Conservation (phyloP, 1,139 yeast genomes). For the Yarrowia galli region DNA sequence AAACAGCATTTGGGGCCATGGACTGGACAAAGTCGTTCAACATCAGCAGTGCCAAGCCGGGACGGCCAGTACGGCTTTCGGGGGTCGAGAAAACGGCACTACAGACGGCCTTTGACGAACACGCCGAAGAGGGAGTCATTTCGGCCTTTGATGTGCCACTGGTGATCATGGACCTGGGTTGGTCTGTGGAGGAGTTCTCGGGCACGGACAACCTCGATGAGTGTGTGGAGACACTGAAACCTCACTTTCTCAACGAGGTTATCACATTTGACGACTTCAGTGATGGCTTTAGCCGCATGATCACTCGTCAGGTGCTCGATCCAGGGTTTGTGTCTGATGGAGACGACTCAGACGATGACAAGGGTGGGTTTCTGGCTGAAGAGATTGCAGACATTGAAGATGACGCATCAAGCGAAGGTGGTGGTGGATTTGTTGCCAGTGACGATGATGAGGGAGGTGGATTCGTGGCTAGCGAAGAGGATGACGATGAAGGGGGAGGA, state of each 20-base stretch:
- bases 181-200: conserved; percentile 33
- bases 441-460: conserved; percentile 14
- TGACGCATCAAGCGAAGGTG: not conserved
- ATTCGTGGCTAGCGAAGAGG: conserved; percentile 6
- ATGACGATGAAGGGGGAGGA: conserved; percentile 12
- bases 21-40: conserved; percentile 32
- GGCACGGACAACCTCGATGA: conserved; percentile 19
- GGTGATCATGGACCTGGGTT: conserved; percentile 30
- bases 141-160: conserved; percentile 26
- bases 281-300: conserved; percentile 31
- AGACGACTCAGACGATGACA: not conserved
- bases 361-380: conserved; percentile 7
- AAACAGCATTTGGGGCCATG: not conserved
- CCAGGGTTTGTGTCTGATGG: not conserved
- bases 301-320: conserved; percentile 13
- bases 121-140: conserved; percentile 16
- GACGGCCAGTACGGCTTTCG: conserved; percentile 27
- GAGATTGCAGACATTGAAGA: conserved; percentile 1
- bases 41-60: conserved; percentile 21
- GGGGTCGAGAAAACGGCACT: conserved; percentile 14
- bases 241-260: not conserved
- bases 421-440: not conserved
- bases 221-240: conserved; percentile 9
- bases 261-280: conserved; percentile 19
- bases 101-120: conserved; percentile 8